Conservation (phyloP, 257 asterid genomes). For the Solanum sejunctum region DNA sequence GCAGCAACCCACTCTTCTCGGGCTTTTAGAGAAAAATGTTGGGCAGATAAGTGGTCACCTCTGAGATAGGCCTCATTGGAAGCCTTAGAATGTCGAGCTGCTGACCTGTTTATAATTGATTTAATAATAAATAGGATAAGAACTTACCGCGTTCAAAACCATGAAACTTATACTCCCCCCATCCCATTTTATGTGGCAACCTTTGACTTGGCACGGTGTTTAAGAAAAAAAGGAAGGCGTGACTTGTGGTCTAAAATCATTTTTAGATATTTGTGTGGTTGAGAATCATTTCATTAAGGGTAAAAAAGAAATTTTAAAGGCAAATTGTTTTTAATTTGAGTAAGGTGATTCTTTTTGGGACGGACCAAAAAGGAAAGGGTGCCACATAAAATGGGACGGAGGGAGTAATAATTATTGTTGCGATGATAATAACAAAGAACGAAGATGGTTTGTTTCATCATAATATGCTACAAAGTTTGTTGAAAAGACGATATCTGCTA, state of each 20-base stretch:
- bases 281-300: no score
- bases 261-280: no score
- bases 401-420: not conserved
- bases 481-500: not conserved
- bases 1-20: conserved; percentile 70
- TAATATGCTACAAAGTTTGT: not conserved
- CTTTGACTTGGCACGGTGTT: no score
- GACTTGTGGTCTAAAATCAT: no score
- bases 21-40: conserved; percentile 47
- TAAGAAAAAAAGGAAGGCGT: no score
- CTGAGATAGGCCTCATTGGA: conserved; percentile 60
- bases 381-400: no score
- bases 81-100: conserved; percentile 62
- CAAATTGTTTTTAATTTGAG: no score
- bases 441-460: not conserved
- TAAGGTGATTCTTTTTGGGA: no score
- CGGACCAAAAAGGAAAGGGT: no score
- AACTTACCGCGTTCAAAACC: not conserved
- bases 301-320: no score
- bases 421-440: not conserved
- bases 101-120: conserved; percentile 39
- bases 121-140: not conserved
- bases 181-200: no score
- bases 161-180: not conserved
- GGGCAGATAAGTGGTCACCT: conserved; percentile 74